Evolutionary conservation across 345 rosid genomes (phyloP).

Genomic region (Eucalyptus regnans): DNA sequence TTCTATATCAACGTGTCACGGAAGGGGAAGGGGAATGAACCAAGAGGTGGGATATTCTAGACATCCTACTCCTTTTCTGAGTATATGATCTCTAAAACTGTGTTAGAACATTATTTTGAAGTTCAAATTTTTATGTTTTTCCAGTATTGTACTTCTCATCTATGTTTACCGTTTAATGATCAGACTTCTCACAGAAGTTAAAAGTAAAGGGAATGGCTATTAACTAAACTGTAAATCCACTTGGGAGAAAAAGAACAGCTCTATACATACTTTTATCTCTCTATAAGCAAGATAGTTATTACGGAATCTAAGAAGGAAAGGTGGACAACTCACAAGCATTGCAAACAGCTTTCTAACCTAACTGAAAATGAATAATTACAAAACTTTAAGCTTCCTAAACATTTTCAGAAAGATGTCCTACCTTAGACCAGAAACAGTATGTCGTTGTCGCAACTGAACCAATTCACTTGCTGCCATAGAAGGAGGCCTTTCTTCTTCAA

Average conservation of each 20-base stretch:
- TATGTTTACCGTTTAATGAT: not conserved
- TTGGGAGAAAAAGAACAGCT: not conserved
- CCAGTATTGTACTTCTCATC: not conserved
- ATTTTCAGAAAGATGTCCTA: conserved; percentile 2
- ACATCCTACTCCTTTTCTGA: not conserved
- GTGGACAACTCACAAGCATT: not conserved
- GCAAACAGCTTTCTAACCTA: not conserved
- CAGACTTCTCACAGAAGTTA: not conserved
- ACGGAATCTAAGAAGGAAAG: not conserved
- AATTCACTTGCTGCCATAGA: conserved; percentile 80
- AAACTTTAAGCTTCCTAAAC: not conserved
- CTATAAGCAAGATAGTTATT: not conserved
- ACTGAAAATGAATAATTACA: not conserved
- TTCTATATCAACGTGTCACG: not conserved
- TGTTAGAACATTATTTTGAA: not conserved
- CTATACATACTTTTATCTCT: not conserved
- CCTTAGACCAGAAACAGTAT: conserved; percentile 95
- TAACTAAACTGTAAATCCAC: not conserved
- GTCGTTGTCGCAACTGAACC: conserved; percentile 78
- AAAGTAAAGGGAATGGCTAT: not conserved
- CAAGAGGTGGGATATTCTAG: not conserved
- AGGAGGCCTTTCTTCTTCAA: conserved; percentile 66
- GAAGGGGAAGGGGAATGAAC: not conserved
- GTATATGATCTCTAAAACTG: not conserved
- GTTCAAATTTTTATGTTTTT: not conserved